A percentile compares a stretch with the other conserved stretches of the same genome.
phyloP scores from a whole-genome alignment of 1,284 basidiomycete genomes.

The Neotropicomus parvogracilis region DNA sequence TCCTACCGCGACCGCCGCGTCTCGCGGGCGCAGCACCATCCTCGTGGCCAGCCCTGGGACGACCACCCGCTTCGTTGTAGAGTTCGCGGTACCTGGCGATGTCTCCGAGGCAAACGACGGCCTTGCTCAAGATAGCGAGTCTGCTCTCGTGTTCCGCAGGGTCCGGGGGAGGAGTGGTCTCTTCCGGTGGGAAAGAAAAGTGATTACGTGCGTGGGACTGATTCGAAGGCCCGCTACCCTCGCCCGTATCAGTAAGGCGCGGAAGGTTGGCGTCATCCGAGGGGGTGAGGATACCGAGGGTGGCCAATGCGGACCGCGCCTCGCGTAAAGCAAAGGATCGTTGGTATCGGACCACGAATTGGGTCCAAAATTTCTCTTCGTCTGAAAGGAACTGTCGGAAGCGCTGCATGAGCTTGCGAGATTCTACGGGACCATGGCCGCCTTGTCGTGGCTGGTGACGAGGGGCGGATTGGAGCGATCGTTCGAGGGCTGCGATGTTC shows the following conservation, averaged over 20 bases:
- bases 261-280: slow-evolving; percentile 29
- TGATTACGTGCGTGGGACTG: slow-evolving; percentile 41
- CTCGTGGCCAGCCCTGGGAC: slow-evolving; percentile 63
- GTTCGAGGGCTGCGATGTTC: slow-evolving; percentile 67
- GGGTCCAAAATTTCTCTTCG: slow-evolving; percentile 86
- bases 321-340: slow-evolving; percentile 64
- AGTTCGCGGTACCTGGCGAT: slow-evolving; percentile 91
- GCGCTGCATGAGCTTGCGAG: slow-evolving; percentile 80
- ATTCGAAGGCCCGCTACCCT: slow-evolving; percentile 14
- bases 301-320: slow-evolving; percentile 51
- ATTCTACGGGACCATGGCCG: slow-evolving; percentile 62
- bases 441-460: slow-evolving; percentile 42
- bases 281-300: slow-evolving; percentile 48
- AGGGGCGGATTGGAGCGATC: slow-evolving; percentile 45
- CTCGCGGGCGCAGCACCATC: slow-evolving; percentile 42
- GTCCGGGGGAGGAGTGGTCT: slow-evolving; percentile 40
- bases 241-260: slow-evolving; percentile 33
- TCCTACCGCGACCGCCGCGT: slow-evolving; percentile 44
- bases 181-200: slow-evolving; percentile 55
- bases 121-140: slow-evolving; percentile 78
- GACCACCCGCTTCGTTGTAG: slow-evolving; percentile 71
- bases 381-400: slow-evolving; percentile 83
- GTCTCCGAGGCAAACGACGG: slow-evolving; percentile 89
- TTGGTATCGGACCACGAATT: slow-evolving; percentile 69
- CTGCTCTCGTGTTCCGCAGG: slow-evolving; percentile 56